phyloP scores from a whole-genome alignment of 495 filamentous ascomycete genomes.

The Aspergillus nanangensis region DNA sequence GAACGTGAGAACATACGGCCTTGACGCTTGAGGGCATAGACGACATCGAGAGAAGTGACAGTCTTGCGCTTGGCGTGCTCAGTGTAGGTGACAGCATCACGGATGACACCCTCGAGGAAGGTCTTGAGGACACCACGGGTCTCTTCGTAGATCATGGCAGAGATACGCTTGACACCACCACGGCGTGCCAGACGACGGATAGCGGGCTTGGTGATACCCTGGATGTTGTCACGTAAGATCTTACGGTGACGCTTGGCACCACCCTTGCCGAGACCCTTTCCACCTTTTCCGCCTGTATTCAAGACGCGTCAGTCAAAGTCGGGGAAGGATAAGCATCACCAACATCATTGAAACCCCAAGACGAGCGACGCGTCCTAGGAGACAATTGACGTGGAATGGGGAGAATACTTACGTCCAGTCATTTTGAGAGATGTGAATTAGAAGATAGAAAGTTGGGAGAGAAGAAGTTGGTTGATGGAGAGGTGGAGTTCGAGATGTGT shows the following conservation, averaged over 20 bases:
- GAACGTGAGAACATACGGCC: constrained; percentile 68
- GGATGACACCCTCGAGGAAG: constrained; percentile 99
- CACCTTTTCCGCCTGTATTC: constrained; percentile 82
- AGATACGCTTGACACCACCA: constrained; percentile 99
- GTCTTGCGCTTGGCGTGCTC: constrained; percentile 99
- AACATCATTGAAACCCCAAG: no score
- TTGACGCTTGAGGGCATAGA: constrained; percentile 96
- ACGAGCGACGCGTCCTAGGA: not conserved
- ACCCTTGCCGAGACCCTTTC: constrained; percentile 99
- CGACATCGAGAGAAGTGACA: constrained; percentile 94
- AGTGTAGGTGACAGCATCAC: constrained; percentile 98
- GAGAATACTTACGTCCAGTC: constrained; percentile 63
- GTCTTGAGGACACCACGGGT: constrained; percentile 99
- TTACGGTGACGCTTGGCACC: constrained; percentile 88
- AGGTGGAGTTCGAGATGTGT: constrained; percentile 28
- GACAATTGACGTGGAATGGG: not conserved
- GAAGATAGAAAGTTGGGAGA: constrained; percentile 10
- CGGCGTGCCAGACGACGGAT: constrained; percentile 99
- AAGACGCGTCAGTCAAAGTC: constrained; percentile 34
- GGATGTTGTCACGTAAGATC: constrained; percentile 98
- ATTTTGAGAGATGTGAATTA: constrained; percentile 43
- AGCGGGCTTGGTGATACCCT: constrained; percentile 99
- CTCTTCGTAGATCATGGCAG: constrained; percentile 97
- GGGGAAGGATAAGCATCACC: constrained; percentile 1
- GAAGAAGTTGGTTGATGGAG: constrained; percentile 25